Percentiles rank a stretch among this genome's conserved stretches.
phyloP scores from a whole-genome alignment of 192 early-diverging fungal species.

The Chytriomyces sp. region DNA sequence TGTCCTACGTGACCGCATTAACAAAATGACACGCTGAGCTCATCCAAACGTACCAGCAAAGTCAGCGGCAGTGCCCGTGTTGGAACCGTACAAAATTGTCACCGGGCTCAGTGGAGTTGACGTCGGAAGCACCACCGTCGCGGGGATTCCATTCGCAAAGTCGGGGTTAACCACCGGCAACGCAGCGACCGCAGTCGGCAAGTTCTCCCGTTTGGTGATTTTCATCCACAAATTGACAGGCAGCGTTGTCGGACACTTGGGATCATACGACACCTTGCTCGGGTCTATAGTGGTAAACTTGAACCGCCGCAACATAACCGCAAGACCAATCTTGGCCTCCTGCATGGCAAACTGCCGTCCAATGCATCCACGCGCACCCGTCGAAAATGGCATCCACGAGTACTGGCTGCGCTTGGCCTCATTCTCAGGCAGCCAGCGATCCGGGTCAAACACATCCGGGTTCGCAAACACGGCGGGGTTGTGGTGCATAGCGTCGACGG shows the following conservation, averaged over 20 bases:
- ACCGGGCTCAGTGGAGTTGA: constrained; percentile 30
- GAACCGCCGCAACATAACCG: constrained; percentile 50
- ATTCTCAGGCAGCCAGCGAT: constrained; percentile 53
- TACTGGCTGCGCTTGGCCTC: constrained; percentile 47
- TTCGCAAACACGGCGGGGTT: constrained; percentile 45
- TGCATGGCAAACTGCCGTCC: constrained; percentile 63
- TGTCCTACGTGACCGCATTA: not conserved
- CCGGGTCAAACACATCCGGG: constrained; percentile 56
- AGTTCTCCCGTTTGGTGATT: constrained; percentile 11
- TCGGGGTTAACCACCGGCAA: not conserved
- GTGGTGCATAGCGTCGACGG: constrained; percentile 46
- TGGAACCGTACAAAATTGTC: constrained; percentile 54
- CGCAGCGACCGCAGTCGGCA: constrained; percentile 1
- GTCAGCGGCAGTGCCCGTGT: constrained; percentile 58
- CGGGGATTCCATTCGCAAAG: not conserved
- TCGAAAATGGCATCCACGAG: constrained; percentile 60
- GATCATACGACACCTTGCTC: constrained; percentile 24
- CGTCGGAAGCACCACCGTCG: not conserved
- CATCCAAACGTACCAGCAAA: constrained; percentile 35
- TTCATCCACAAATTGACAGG: constrained; percentile 37
- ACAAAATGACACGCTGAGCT: not conserved
- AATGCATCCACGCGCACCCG: constrained; percentile 54
- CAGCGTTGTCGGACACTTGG: constrained; percentile 14
- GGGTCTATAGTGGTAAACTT: constrained; percentile 33
- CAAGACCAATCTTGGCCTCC: constrained; percentile 61